These are phyloP conservation scores for Setaria viridis DNA, from an alignment of 202 grass and related monocot species.

Conservation along the genomic window DNA sequence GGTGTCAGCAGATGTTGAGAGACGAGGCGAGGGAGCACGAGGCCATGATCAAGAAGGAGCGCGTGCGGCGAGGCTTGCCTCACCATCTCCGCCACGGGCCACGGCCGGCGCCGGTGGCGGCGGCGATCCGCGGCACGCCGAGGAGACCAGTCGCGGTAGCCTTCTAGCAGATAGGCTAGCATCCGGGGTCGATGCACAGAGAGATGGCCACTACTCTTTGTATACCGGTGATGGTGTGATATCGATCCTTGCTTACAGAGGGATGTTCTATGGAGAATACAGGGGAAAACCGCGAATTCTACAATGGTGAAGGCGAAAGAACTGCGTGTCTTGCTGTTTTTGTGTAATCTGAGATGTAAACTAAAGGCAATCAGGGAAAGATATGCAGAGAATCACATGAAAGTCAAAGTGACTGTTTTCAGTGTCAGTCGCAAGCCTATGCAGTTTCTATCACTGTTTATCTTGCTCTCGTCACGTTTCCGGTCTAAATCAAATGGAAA, in stretches of 20 bases:
- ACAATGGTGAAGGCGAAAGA: neutral
- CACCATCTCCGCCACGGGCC: constrained; percentile 13
- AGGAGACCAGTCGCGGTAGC: constrained; percentile 47
- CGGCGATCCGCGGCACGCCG: constrained; percentile 7
- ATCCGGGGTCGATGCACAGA: neutral
- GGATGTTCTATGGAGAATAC: neutral
- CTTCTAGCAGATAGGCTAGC: neutral
- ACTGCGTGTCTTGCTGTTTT: neutral
- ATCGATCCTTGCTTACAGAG: neutral
- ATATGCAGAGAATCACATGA: neutral
- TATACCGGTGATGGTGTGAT: neutral
- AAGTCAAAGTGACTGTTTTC: constrained; percentile 1
- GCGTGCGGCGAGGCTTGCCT: constrained; percentile 2
- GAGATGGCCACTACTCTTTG: neutral
- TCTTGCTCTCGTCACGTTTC: constrained; percentile 3
- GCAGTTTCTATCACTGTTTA: neutral
- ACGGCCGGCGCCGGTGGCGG: neutral
- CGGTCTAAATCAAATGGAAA: neutral
- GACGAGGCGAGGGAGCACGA: constrained; percentile 53
- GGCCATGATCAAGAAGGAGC: constrained; percentile 34
- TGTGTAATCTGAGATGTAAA: constrained; percentile 15
- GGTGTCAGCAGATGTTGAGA: constrained; percentile 44
- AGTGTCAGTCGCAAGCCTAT: neutral
- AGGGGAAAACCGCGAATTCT: neutral
- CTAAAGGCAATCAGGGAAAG: neutral